Base-by-base conservation (phyloP, 441 rosid genomes). In the Corymbia calophylla region DNA sequence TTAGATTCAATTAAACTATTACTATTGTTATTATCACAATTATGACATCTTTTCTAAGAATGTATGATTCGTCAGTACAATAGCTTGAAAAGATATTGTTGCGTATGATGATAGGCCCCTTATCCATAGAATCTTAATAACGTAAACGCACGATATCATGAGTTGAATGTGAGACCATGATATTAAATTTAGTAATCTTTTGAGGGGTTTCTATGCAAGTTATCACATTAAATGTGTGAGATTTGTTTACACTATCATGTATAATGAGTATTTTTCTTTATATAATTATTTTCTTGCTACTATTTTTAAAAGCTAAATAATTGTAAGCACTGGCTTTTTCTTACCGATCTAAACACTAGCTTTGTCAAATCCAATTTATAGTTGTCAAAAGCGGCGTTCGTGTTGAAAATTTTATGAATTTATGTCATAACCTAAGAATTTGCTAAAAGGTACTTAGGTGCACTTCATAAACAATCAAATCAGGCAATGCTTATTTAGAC, bases 81-180 rank as follows among this genome's bases (percentile, higher is more conserved):
- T 27, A 27, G 15, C 66, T 60, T 27, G n/a, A 60, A 27, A 15
- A 60, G 5, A 58, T 58, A 58, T n/a, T 27, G 13, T n/a, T 0
- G 16, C 0, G 8, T n/a, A 60, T 60, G 31, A 64, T 13, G 70
- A 64, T 14, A n/a, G 10, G 35, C 18, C n/a, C 0, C 2, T 14
- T n/a, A 64, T 4, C 17, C 27, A 7, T 64, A 15, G 35, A 64
- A 64, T 64, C 19, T 64, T 2, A 17, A 64, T 64, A n/a, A 1
- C 5, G 2, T 64, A 64, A n/a, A 15, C 1, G 1, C 35, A 64
- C 35, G 14, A 15, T 64, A 3, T n/a, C 35, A 14, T 64, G 27
- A 64, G 19, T 64, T n/a, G 35, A n/a, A 64, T 64, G 70, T n/a
- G 3, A 15, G 32, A 62, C 68, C 18, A 6, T 29, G 68, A 29